Base-by-base conservation (phyloP, 106 monocot species). In the Acorus gramineus region DNA sequence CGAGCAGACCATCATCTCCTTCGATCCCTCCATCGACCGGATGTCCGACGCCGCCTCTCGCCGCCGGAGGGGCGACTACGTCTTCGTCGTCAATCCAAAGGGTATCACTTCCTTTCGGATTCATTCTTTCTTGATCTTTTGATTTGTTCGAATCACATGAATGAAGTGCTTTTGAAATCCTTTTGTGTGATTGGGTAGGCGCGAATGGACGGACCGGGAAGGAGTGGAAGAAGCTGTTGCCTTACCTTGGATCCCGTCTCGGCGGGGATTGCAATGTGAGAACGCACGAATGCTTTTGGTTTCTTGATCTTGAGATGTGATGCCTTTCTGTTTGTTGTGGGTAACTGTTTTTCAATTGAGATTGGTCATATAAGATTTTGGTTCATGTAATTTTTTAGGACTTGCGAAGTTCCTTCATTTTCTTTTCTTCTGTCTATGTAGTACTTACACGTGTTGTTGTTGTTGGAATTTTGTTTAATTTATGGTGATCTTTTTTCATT, bases 161-260 rank as follows among this genome's bases (percentile, higher is more conserved):
- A 47, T 11, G 3, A 49, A 3, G 4, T 57, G 11, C 13, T 63
- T 52, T 54, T 63, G 49, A 53, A 45, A 11, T 9, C 57, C 54
- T 57, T 9, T 57, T 61, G 3, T 13, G 13, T 60, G 11, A 6
- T 61, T 42, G 53, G 64, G 12, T 55, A 98, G 98, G 98, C 52
- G 98, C 98, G 2, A 98, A 92, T 72, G 98, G 98, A 3, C 76
- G 75, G 66, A 88, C 98, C 12, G 98, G 98, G 57, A 85, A 71
- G 73, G 83, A 98, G 74, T 98, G 98, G 98, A 89, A 92, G 73
- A 92, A 85, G 75, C 75, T 98, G 66, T 77, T 92, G n/a, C 98
- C 98, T 4, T 79, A 80, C 62, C 57, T 98, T 47, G 52, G 69
- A 63, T 70, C 68, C 46, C 85, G 83, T 12, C 85, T 98, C 48